Evolutionary conservation across 306 rosid genomes (phyloP).

Genomic region (Quercus dentata): DNA sequence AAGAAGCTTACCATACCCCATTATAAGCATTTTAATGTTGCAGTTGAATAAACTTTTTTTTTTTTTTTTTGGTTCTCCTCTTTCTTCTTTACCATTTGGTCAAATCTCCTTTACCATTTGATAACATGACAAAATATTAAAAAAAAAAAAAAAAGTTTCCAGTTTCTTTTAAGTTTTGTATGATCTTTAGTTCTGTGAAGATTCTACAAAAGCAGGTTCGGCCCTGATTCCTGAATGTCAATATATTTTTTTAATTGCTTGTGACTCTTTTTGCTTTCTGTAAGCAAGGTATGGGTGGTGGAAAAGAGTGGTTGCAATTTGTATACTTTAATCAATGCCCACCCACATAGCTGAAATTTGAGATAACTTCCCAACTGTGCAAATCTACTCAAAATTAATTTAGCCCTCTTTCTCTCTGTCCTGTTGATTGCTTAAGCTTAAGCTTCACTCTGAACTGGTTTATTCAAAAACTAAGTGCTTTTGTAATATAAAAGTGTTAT

Average conservation of each 20-base stretch:
- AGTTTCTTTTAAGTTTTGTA: not conserved
- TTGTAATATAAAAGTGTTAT: too few relatives aligned
- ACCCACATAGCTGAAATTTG: not conserved
- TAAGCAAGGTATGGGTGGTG: constrained; percentile 3
- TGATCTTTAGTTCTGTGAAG: not conserved
- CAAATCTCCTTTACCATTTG: too few relatives aligned
- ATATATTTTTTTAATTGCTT: not conserved
- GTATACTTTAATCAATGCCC: not conserved
- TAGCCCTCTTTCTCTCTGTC: not conserved
- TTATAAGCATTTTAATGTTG: too few relatives aligned
- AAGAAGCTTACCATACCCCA: too few relatives aligned
- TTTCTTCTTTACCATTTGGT: not conserved
- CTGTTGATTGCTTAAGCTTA: not conserved
- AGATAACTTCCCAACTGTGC: constrained; percentile 9
- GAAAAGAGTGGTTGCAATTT: constrained; percentile 6
- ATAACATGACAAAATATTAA: too few relatives aligned
- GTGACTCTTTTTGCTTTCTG: not conserved
- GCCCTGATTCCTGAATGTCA: not conserved
- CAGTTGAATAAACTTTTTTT: too few relatives aligned
- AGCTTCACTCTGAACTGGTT: too few relatives aligned
- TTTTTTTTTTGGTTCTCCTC: too few relatives aligned
- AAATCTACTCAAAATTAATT: not conserved
- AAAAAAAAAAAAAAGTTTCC: too few relatives aligned
- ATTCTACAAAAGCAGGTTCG: not conserved
- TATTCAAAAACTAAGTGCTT: too few relatives aligned